Evolutionary conservation across 352 stramenopile species (phyloP).

Genomic region (Pythium rhizo-oryzae): DNA sequence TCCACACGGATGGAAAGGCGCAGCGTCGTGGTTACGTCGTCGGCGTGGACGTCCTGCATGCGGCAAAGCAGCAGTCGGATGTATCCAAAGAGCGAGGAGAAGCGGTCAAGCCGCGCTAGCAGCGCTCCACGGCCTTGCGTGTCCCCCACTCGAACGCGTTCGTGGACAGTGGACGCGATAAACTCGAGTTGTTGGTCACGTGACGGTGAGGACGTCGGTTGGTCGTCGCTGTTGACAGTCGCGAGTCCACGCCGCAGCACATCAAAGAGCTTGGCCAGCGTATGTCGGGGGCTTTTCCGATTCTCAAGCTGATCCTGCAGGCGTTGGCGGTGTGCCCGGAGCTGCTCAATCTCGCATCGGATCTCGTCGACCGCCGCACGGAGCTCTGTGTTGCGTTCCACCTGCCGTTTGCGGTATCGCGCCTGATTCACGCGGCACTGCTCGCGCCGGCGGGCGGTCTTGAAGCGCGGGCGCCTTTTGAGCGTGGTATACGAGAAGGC

Average conservation of each 20-base stretch:
- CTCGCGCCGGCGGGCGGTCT: slow-evolving; percentile 33
- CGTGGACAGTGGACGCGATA: not conserved
- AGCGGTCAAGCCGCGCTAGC: not conserved
- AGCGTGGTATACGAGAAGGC: not conserved
- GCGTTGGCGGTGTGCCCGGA: not conserved
- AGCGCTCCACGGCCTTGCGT: not conserved
- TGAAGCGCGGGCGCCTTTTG: slow-evolving; percentile 30
- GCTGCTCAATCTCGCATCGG: not conserved
- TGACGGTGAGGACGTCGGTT: no score
- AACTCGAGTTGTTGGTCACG: not conserved
- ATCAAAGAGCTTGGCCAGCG: not conserved
- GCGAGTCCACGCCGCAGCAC: not conserved
- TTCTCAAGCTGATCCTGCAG: not conserved
- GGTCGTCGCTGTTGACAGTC: not conserved
- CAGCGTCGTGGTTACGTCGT: not conserved
- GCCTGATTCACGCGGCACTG: slow-evolving; percentile 41
- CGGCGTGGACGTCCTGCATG: not conserved
- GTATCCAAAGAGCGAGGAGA: not conserved
- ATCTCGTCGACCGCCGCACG: not conserved
- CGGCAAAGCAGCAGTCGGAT: not conserved
- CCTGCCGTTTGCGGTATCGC: slow-evolving; percentile 26
- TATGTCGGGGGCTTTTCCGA: not conserved
- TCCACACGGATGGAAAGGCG: not conserved
- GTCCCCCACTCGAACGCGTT: not conserved
- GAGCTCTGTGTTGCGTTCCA: not conserved